Percentiles rank a stretch among this genome's conserved stretches.
Conservation (phyloP, 768 basidiomycete genomes). For the Xanthoconium stramineum region DNA sequence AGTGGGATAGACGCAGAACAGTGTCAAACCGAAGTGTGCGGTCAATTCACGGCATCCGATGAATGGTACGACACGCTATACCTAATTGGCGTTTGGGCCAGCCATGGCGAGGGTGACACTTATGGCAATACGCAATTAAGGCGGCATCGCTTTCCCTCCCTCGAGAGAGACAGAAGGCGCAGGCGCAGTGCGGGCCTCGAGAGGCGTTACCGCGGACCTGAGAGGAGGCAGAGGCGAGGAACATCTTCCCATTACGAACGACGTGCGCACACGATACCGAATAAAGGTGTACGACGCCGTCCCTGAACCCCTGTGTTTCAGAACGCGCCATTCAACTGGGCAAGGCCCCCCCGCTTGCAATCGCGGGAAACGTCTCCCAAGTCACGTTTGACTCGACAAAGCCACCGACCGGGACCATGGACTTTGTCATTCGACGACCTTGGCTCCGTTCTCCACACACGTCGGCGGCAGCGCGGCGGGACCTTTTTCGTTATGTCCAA, state of each 20-base stretch:
- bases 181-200: neutral
- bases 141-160: conserved; percentile 20
- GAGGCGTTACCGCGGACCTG: conserved; percentile 19
- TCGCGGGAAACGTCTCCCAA: neutral
- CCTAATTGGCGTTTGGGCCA: conserved; percentile 6
- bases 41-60: conserved; percentile 19
- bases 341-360: neutral
- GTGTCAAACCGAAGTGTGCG: neutral
- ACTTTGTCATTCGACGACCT: neutral
- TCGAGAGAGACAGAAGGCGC: neutral
- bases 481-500: neutral
- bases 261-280: neutral
- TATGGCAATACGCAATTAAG: conserved; percentile 26
- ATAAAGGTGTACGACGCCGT: neutral
- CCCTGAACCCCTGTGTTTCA: conserved; percentile 13
- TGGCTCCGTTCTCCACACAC: neutral
- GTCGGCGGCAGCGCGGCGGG: conserved; percentile 12
- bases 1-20: neutral
- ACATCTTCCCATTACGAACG: neutral
- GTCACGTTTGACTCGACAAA: neutral
- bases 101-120: conserved; percentile 8
- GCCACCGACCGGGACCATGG: neutral
- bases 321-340: neutral
- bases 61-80: conserved; percentile 7
- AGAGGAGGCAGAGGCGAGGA: neutral